These are phyloP conservation scores for Peterozyma toletana DNA, from an alignment of 805 yeast species.

Conservation along the genomic window DNA sequence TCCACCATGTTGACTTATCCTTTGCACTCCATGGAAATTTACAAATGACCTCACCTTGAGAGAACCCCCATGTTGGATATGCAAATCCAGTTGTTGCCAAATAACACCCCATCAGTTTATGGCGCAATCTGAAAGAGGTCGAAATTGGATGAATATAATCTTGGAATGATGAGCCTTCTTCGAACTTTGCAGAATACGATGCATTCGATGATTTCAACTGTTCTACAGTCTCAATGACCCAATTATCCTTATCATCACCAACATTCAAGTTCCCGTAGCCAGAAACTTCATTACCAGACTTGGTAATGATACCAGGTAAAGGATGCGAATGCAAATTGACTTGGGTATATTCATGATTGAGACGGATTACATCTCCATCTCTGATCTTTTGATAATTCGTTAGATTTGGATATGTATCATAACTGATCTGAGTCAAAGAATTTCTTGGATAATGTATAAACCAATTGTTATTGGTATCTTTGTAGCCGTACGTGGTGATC, in stretches of 20 bases:
- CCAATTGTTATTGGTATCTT: conserved; percentile 86
- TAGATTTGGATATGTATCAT: conserved; percentile 11
- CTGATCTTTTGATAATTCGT: conserved; percentile 38
- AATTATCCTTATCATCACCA: conserved; percentile 72
- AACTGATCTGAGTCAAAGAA: conserved; percentile 25
- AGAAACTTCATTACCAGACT: conserved; percentile 53
- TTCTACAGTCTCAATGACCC: conserved; percentile 66
- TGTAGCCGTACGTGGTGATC: conserved; percentile 84
- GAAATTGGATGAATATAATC: conserved; percentile 69
- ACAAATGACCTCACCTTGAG: conserved; percentile 87
- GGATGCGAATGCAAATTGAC: conserved; percentile 70
- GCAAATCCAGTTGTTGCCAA: conserved; percentile 74
- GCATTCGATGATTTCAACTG: conserved; percentile 30
- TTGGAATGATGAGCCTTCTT: conserved; percentile 42
- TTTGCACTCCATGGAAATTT: conserved; percentile 38
- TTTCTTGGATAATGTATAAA: conserved; percentile 30
- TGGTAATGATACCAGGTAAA: conserved; percentile 54
- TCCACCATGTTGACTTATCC: conserved; percentile 76
- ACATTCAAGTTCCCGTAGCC: conserved; percentile 60
- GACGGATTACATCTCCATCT: conserved; percentile 56
- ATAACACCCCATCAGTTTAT: conserved; percentile 69
- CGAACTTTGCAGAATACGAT: conserved; percentile 17
- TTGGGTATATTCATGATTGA: conserved; percentile 55
- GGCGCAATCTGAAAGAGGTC: conserved; percentile 71
- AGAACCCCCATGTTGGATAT: conserved; percentile 96